Evolutionary conservation across 371 early-diverging fungal species (phyloP).

Genomic region (Mucor velutinosus): DNA sequence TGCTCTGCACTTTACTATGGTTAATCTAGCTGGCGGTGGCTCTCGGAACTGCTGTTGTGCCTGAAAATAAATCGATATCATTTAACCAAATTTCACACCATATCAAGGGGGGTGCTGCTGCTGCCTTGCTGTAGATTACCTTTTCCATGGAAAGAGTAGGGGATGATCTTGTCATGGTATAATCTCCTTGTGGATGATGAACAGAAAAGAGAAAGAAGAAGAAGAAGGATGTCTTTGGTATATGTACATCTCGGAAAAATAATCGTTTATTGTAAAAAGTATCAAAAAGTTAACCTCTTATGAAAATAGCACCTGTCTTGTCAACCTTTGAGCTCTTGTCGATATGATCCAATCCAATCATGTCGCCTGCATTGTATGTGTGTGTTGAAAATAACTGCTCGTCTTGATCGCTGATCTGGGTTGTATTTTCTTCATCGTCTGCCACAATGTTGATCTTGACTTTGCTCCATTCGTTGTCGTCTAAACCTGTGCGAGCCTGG

Average conservation of each 20-base stretch:
- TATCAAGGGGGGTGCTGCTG: background rate
- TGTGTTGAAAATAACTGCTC: slow-evolving; percentile 10
- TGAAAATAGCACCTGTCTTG: slow-evolving; percentile 54
- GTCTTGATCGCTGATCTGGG: slow-evolving; percentile 50
- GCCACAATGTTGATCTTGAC: slow-evolving; percentile 65
- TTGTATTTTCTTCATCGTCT: slow-evolving; percentile 28
- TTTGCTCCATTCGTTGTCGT: slow-evolving; percentile 87
- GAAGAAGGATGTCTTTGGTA: background rate
- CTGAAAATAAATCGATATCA: background rate
- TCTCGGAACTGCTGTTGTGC: background rate
- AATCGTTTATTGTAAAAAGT: background rate
- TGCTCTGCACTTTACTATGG: background rate
- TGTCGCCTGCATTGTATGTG: slow-evolving; percentile 36
- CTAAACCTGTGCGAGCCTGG: slow-evolving; percentile 71
- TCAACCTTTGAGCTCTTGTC: slow-evolving; percentile 57
- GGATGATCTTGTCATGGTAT: background rate
- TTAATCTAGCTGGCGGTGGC: background rate
- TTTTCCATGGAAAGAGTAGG: background rate
- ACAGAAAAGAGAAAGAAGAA: background rate
- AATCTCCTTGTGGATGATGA: background rate
- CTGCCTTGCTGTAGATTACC: background rate
- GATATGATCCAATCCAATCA: slow-evolving; percentile 72
- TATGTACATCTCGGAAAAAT: slow-evolving; percentile 4
- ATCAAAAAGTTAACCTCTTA: slow-evolving; percentile 48
- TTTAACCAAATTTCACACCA: background rate